Evolutionary conservation across 2,329 filamentous ascomycete genomes (phyloP), one percentile per base, ranked within the genome.

Genomic region (Ilyonectria mors-panacis): DNA sequence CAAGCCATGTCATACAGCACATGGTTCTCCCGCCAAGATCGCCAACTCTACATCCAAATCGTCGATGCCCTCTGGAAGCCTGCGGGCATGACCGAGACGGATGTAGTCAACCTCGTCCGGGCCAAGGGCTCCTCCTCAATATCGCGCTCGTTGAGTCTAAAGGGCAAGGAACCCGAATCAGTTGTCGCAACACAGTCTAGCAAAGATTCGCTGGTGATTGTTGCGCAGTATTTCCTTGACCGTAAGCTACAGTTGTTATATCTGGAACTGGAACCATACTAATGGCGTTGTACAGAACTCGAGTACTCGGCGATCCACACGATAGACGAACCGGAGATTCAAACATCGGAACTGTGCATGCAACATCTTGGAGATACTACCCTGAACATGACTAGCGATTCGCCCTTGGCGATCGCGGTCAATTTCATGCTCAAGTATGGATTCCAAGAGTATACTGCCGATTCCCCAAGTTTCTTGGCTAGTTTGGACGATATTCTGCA

Each of bases 61-160:
- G 83, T 84, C 2, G 73, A 78, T 33, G 73, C 77, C 13, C 82
- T 89, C 2, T 89, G 87, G 87, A 82, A 86, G 47, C 86, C 86
- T 2, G 70, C 73, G 8, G 71, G 71, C 35, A 77, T 82, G 66
- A 77, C 70, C 3, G 67, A 74, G 3, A 68, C 72, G 4, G 77
- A 80, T 9, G 66, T 82, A 13, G 63, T 73, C 15, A 70, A 68
- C n/a, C 70, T 79, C 6, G 54, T 81, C 19, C 72, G 72, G 19
- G 68, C 58, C 15, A 70, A 70, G 26, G 68, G 68, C 21, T 62
- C 64, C n/a, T 61, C 54, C 17, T 63, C 65, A 1, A 66, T 63
- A 6, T 71, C 69, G 13, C 73, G 73, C 7, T 71, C 74, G 17
- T 72, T 71, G 2, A 80, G 76, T 61, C 63, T 69, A 12, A 86